A percentile compares a stretch with the other conserved stretches of the same genome.
Conservation (phyloP, 768 basidiomycete genomes). For the Suillus decipiens region DNA sequence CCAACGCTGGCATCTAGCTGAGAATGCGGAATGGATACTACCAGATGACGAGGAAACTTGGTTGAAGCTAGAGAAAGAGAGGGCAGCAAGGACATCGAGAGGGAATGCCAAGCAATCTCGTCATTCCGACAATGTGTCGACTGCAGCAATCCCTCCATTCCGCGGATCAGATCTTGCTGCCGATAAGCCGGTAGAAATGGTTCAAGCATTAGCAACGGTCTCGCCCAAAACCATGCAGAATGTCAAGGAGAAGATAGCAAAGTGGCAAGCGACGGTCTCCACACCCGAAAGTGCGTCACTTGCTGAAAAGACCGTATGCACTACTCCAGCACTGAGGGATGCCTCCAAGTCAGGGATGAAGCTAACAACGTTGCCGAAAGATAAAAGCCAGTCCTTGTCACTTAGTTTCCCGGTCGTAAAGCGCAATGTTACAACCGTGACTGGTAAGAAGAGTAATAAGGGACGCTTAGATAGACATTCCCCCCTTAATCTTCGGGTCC, state of each 20-base stretch:
- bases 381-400: conserved; percentile 26
- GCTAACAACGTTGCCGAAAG: not conserved
- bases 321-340: conserved; percentile 3
- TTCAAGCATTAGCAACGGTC: conserved; percentile 14
- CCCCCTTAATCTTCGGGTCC: conserved; percentile 10
- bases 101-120: conserved; percentile 19
- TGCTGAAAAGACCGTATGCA: conserved; percentile 11
- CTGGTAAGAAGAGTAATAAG: conserved; percentile 25
- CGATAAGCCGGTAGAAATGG: conserved; percentile 7
- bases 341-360: conserved; percentile 14
- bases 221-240: conserved; percentile 28
- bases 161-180: conserved; percentile 1
- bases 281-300: conserved; percentile 13
- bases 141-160: not conserved
- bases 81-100: conserved; percentile 20
- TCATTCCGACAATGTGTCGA: conserved; percentile 5
- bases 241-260: conserved; percentile 38
- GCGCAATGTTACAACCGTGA: conserved; percentile 25
- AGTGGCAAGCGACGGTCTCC: conserved; percentile 36
- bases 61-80: conserved; percentile 45
- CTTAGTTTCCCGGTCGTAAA: conserved; percentile 50
- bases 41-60: conserved; percentile 53
- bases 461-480: conserved; percentile 8
- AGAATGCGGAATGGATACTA: conserved; percentile 35
- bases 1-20: conserved; percentile 26